Conservation (phyloP, 352 stramenopile species). For the Pythium aquatile region DNA sequence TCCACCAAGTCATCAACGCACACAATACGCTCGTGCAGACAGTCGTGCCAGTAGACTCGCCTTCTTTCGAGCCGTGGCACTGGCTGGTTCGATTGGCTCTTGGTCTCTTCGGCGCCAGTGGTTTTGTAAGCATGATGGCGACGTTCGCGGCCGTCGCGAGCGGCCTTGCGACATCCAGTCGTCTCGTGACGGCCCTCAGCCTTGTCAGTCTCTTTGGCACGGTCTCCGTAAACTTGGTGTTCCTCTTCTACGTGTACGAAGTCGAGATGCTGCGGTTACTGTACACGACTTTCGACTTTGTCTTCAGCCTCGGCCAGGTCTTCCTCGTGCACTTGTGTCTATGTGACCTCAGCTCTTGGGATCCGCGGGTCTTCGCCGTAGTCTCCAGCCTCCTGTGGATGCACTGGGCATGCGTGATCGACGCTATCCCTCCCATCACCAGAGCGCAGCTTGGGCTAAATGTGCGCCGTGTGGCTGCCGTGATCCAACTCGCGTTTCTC, state of each 20-base stretch:
- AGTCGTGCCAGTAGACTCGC: background rate
- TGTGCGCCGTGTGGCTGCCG: background rate
- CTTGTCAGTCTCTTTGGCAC: background rate
- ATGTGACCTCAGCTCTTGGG: background rate
- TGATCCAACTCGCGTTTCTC: constrained; percentile 2
- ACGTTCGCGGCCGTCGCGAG: background rate
- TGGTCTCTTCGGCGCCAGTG: background rate
- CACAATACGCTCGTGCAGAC: background rate
- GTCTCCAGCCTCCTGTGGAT: constrained; percentile 19
- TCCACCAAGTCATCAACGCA: background rate
- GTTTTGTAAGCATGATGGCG: background rate
- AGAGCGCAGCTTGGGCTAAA: background rate
- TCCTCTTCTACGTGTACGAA: background rate
- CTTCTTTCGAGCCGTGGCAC: background rate
- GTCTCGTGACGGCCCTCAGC: background rate
- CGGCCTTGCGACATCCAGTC: background rate
- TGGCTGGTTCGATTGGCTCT: background rate
- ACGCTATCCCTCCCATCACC: constrained; percentile 16
- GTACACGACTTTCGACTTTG: background rate
- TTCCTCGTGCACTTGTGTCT: background rate
- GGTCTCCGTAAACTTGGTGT: background rate
- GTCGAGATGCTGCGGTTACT: constrained; percentile 1
- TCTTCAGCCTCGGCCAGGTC: background rate
- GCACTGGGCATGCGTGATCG: constrained; percentile 24
- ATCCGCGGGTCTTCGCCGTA: background rate